Base-by-base conservation (phyloP, 108 stramenopile species). In the Aureococcus anophagefferens region DNA sequence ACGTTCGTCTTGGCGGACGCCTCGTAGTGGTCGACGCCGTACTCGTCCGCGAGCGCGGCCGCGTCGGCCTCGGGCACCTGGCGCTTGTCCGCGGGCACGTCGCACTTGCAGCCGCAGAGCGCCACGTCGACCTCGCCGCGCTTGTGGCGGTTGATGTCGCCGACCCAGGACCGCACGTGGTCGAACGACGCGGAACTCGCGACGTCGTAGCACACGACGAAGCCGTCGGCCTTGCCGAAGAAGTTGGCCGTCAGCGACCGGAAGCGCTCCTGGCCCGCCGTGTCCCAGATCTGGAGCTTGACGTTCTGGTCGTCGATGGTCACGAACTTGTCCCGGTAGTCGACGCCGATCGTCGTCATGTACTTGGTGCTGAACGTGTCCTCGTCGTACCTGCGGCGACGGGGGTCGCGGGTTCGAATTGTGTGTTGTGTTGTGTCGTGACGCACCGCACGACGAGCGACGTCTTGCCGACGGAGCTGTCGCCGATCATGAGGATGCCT, bases 1-100 rank as follows among this genome's bases (percentile, higher is more conserved):
- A 70, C 70, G 59, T 95, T 95, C 15, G 93, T 96, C 77, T 95
- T 84, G 11, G 97, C 97, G 14, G 91, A 92, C 59, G 93, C 93
- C 78, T 98, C 97, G 81, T 94, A 98, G 84, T 93, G 96, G 37
- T 89, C 83, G 29, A 95, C 91, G 63, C 94, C 94, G 70, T 92
- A 94, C 75, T 94, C 93, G 29, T 93, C 91, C 13, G 94, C 93
- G 63, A 98, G 72, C 67, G 76, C 82, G 68, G 84, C 80, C 21
- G 93, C 95, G 81, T 95, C 91, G 14, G 92, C 93, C 17, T 71
- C 74, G 31, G 86, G 76, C 18, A 93, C 93, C 67, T 62, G 40
- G 35, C 67, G 74, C 28, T 45, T 30, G 7, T 46, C 68, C 21
- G 32, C 14, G 67, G 36, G 7, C 16, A 68, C 46, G 46, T 70